Evolutionary conservation across 768 basidiomycete genomes (phyloP), one percentile per base, ranked within the genome.

Genomic region (Calocybe gangraenosa): DNA sequence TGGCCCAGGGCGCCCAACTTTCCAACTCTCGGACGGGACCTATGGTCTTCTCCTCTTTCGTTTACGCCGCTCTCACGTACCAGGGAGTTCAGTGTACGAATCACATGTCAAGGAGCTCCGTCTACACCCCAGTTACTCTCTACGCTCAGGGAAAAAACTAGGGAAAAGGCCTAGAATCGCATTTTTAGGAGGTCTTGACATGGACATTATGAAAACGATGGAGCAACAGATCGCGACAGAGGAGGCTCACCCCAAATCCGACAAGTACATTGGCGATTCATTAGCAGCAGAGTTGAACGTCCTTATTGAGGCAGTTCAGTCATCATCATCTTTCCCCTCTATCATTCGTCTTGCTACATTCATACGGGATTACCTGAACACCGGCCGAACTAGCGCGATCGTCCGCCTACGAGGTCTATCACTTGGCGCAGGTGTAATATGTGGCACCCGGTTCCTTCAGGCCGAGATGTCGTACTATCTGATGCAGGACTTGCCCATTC

Each of bases 391-490:
- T 6, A 52, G 51, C 3, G 69, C 66, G 0, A 53, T 74, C 5
- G 48, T 52, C 6, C 47, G 65, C 9, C 58, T 76, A 6, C 62
- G 70, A 31, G 57, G 60, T 17, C 52, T 60, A 15, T 65, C 60
- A 7, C 50, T 65, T 28, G 56, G 58, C 8, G 38, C 44, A 14
- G 50, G 54, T 36, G 53, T 52, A 35, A 41, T 40, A 19, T 45
- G 48, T 13, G 54, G 61, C 19, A 50, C 56, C n/a, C 48, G 52
- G 11, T 69, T 69, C 37, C 37, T 71, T 14, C 63, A 69, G 36
- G 67, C 68, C 1, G 71, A 77, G 52, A 71, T 77, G 70, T 50
- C 71, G 13, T 68, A 64, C 50, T 70, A 75, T 46, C 55, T 58
- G 6, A 61, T 60, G 5, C 40, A 52, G 15, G 41, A 46, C 6